Conservation (phyloP, 257 asterid genomes). For the Nicotiana tomentosiformis region DNA sequence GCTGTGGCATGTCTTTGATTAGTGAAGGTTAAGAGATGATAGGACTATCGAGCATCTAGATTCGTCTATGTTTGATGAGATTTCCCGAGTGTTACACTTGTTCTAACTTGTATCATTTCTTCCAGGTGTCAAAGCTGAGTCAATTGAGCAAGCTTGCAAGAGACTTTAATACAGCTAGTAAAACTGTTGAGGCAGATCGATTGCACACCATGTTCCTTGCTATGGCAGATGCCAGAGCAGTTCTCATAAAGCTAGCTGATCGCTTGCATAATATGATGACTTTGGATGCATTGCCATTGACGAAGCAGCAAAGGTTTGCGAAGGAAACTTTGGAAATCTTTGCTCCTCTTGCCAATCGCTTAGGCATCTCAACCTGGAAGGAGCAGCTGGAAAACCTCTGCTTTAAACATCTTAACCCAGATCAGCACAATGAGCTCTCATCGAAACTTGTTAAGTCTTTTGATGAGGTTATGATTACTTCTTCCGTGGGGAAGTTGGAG, state of each 20-base stretch:
- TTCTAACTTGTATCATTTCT: background rate
- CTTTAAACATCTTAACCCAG: slow-evolving; percentile 71
- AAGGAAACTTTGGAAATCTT: slow-evolving; percentile 95
- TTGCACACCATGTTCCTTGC: slow-evolving; percentile 97
- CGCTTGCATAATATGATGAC: slow-evolving; percentile 97
- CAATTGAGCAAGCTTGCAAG: slow-evolving; percentile 98
- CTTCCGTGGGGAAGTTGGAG: slow-evolving; percentile 70
- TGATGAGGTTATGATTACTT: slow-evolving; percentile 61
- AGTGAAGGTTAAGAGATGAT: background rate
- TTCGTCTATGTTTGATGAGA: background rate
- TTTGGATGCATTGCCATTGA: slow-evolving; percentile 63
- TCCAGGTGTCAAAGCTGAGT: slow-evolving; percentile 88
- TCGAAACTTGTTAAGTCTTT: slow-evolving; percentile 54
- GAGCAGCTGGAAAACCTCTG: slow-evolving; percentile 88
- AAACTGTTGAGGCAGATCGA: slow-evolving; percentile 88
- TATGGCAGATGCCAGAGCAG: slow-evolving; percentile 97
- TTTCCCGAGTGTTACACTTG: background rate
- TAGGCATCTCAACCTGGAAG: slow-evolving; percentile 92
- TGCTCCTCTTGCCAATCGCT: slow-evolving; percentile 85
- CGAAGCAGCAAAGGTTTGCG: slow-evolving; percentile 86
- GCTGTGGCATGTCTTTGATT: background rate
- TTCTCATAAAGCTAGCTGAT: slow-evolving; percentile 89
- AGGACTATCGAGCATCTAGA: background rate
- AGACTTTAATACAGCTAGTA: slow-evolving; percentile 82
- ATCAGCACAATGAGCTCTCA: slow-evolving; percentile 61